These are phyloP conservation scores for Cystoisospora suis DNA, from an alignment of 169 alveolate genomes.

Conservation along the genomic window DNA sequence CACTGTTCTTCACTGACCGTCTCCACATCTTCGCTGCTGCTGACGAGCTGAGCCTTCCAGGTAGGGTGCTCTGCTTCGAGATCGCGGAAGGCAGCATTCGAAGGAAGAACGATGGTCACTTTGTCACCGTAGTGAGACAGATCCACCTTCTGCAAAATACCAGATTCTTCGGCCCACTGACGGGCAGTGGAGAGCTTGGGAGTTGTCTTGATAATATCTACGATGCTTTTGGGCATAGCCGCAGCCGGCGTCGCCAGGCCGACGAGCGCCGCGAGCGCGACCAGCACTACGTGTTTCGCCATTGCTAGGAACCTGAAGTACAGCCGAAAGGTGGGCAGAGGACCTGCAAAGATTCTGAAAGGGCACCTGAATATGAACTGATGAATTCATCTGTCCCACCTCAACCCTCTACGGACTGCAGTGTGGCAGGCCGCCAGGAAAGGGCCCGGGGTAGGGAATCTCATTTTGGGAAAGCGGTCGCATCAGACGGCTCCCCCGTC, in stretches of 20 bases:
- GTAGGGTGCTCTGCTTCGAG: constrained; percentile 54
- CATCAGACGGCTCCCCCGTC: no score
- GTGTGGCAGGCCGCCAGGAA: no score
- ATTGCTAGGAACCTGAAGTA: no score
- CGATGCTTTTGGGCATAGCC: constrained; percentile 31
- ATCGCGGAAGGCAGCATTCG: constrained; percentile 55
- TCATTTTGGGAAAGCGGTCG: no score
- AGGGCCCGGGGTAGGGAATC: no score
- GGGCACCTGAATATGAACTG: no score
- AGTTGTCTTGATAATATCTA: constrained; percentile 53
- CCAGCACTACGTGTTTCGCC: no score
- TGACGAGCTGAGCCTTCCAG: constrained; percentile 57
- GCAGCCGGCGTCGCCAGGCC: background rate
- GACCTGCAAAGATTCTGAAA: no score
- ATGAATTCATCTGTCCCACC: no score
- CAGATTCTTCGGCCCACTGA: constrained; percentile 60
- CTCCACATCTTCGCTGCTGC: constrained; percentile 56
- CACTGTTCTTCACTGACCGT: no score
- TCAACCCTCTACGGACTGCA: no score
- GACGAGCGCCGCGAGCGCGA: background rate
- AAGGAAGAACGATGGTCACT: constrained; percentile 59
- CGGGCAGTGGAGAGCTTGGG: constrained; percentile 47
- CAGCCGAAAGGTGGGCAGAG: no score
- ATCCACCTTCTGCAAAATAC: constrained; percentile 50
- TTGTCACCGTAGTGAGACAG: constrained; percentile 51